phyloP scores from a whole-genome alignment of 176 grass and related monocot genomes.

The Raddia distichophylla region DNA sequence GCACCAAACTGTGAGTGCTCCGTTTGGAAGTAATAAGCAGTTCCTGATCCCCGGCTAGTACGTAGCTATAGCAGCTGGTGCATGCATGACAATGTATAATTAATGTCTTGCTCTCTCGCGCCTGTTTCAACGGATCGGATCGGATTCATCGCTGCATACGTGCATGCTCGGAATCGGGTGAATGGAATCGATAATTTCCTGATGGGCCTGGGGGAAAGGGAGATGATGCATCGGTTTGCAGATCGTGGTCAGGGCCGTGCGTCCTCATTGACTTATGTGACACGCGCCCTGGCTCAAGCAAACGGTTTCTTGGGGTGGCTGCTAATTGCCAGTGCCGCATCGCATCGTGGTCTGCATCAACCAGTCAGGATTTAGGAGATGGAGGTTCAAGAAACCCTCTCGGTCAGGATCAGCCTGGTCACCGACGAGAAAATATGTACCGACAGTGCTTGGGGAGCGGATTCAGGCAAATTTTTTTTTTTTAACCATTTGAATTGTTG shows the following conservation, averaged over 20 bases:
- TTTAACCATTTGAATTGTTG: too few relatives aligned
- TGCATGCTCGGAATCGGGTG: neutral
- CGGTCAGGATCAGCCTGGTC: too few relatives aligned
- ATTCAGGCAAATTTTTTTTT: too few relatives aligned
- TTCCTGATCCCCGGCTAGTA: neutral
- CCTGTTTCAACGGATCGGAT: neutral
- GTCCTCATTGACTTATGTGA: conserved; percentile 26
- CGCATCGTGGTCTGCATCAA: neutral
- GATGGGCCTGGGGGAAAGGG: neutral
- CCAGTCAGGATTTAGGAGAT: neutral
- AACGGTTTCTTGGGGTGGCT: neutral
- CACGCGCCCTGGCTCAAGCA: neutral
- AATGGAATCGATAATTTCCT: neutral
- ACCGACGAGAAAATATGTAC: neutral
- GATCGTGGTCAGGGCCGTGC: conserved; percentile 10
- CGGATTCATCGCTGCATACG: neutral
- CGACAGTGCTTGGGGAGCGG: neutral
- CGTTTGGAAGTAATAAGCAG: neutral
- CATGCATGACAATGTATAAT: neutral
- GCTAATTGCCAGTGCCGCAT: neutral
- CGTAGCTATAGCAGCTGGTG: too few relatives aligned
- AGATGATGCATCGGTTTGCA: conserved; percentile 12
- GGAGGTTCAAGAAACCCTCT: neutral
- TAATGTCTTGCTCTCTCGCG: neutral
- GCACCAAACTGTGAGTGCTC: conserved; percentile 12